These are phyloP conservation scores for Kregervanrija fluxuum DNA, from an alignment of 805 yeast genomes.

Conservation along the genomic window DNA sequence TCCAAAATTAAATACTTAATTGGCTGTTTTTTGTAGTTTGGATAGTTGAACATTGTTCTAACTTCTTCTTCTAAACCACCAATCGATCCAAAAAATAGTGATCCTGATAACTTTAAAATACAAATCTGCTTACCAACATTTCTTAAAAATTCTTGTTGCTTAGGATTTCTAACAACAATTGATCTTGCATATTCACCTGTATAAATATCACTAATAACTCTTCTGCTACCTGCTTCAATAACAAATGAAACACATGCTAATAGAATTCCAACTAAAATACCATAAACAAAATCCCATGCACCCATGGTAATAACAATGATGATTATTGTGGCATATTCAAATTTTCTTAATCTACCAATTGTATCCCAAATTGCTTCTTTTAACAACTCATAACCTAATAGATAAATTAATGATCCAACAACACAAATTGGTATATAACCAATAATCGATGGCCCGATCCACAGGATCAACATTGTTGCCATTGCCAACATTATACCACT, in stretches of 20 bases:
- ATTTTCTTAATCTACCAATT: constrained; percentile 59
- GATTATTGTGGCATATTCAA: constrained; percentile 79
- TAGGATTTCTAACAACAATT: constrained; percentile 85
- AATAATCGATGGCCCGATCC: constrained; percentile 85
- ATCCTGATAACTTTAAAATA: constrained; percentile 79
- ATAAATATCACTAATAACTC: constrained; percentile 74
- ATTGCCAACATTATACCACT: constrained; percentile 87
- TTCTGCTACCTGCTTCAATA: constrained; percentile 80
- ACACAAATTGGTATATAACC: constrained; percentile 94
- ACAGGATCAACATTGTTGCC: constrained; percentile 75
- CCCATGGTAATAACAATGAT: constrained; percentile 95
- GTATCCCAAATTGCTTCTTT: constrained; percentile 86
- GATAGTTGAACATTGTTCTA: constrained; percentile 55
- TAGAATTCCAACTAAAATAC: constrained; percentile 83
- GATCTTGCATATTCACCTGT: constrained; percentile 88
- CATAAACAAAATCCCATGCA: constrained; percentile 87
- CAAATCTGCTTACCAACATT: constrained; percentile 89
- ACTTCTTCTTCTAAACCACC: constrained; percentile 81
- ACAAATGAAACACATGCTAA: constrained; percentile 93
- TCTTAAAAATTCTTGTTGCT: constrained; percentile 75
- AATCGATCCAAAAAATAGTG: constrained; percentile 90
- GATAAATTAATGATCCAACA: constrained; percentile 85
- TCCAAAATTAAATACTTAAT: constrained; percentile 80
- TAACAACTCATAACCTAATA: constrained; percentile 84
- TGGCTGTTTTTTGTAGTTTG: constrained; percentile 43